These are phyloP conservation scores for Sordariomycetes sp. DNA, from an alignment of 2,329 filamentous ascomycete species.

Conservation along the genomic window DNA sequence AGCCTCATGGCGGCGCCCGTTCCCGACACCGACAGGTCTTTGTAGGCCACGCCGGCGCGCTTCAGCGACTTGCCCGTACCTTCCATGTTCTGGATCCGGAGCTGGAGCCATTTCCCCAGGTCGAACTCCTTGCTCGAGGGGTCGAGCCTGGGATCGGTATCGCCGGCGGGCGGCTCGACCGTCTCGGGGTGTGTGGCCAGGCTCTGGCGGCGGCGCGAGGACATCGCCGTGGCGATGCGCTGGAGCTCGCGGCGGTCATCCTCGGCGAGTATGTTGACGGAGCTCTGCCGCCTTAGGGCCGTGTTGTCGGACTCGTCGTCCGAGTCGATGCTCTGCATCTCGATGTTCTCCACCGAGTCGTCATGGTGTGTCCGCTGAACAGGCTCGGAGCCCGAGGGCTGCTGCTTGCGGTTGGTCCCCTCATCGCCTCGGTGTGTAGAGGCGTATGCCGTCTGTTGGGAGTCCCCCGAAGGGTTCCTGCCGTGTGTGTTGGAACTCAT, in stretches of 20 bases:
- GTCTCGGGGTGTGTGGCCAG: background rate
- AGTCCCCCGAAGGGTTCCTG: no score
- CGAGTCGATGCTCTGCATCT: no score
- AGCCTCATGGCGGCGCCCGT: slow-evolving; percentile 54
- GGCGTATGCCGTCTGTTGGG: no score
- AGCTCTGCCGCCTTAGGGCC: background rate
- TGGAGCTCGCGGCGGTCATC: background rate
- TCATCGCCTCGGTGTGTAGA: no score
- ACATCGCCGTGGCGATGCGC: background rate
- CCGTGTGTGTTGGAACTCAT: no score
- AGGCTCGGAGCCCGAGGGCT: no score
- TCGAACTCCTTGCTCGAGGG: slow-evolving; percentile 25
- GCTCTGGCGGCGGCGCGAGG: background rate
- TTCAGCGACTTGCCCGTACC: slow-evolving; percentile 39
- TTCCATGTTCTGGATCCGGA: slow-evolving; percentile 27
- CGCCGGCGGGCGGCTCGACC: slow-evolving; percentile 11
- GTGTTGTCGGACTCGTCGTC: background rate
- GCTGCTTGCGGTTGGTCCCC: no score
- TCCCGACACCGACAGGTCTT: slow-evolving; percentile 52
- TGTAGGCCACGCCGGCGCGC: slow-evolving; percentile 48
- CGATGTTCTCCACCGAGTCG: no score
- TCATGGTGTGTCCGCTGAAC: no score
- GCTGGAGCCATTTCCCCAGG: slow-evolving; percentile 24
- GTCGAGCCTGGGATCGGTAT: slow-evolving; percentile 19
- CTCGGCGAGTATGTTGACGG: background rate